Conservation (phyloP, 164 flowering plant genomes). For the Dillenia suffruticosa region DNA sequence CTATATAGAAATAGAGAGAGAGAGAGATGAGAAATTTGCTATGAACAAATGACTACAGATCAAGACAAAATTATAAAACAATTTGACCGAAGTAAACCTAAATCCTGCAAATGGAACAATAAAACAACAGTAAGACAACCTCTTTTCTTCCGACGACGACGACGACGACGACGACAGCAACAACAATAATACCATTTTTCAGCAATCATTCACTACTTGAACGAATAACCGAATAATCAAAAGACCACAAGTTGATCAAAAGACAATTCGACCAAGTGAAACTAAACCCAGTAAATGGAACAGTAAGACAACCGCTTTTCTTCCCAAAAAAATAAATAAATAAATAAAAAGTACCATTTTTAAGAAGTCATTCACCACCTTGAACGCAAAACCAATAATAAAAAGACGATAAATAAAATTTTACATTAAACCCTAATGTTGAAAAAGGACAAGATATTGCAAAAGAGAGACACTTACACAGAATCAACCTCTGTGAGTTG, state of each 20-base stretch:
- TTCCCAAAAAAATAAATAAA: not conserved
- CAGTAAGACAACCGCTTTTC: no score
- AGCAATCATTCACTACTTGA: not conserved
- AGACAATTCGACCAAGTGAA: no score
- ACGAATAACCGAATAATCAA: not conserved
- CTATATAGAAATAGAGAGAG: no score
- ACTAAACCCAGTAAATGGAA: not conserved
- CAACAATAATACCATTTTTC: not conserved
- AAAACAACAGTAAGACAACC: no score
- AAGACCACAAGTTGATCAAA: not conserved
- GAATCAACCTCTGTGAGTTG: conserved; percentile 58
- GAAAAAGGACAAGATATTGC: not conserved
- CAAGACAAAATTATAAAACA: no score
- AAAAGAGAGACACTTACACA: conserved; percentile 37
- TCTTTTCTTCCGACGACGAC: no score
- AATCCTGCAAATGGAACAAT: no score
- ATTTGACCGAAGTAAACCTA: no score
- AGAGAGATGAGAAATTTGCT: no score
- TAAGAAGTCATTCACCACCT: not conserved
- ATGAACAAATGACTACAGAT: no score
- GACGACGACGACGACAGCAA: no score
- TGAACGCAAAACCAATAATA: not conserved
- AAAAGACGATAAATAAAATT: not conserved
- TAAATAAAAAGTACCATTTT: not conserved
- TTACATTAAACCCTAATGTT: not conserved